Evolutionary conservation across 805 yeast species (phyloP).

Genomic region (Saturnispora gosingensis): DNA sequence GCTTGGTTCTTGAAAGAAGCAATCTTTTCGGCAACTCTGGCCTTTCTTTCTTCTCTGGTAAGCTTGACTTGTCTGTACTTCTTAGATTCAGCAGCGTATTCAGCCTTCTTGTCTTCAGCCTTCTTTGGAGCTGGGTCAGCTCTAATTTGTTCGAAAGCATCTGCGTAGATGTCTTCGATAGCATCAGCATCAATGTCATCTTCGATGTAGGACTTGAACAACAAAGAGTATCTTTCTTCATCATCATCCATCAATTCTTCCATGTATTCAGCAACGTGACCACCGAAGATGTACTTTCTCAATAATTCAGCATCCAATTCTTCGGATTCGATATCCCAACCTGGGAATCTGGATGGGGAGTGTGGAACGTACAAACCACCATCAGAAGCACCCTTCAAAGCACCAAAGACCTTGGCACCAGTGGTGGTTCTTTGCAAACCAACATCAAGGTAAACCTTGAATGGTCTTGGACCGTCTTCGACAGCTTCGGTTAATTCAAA

Average conservation of each 20-base stretch:
- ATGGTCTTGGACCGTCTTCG: constrained; percentile 99
- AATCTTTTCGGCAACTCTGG: constrained; percentile 85
- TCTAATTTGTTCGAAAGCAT: constrained; percentile 94
- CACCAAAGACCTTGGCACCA: constrained; percentile 99
- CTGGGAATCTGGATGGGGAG: constrained; percentile 99
- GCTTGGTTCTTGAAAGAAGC: constrained; percentile 66
- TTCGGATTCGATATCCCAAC: constrained; percentile 98
- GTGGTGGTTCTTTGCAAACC: constrained; percentile 99
- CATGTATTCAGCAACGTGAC: constrained; percentile 99
- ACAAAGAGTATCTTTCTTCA: constrained; percentile 97
- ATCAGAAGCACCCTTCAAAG: constrained; percentile 99
- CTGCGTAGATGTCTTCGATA: constrained; percentile 88
- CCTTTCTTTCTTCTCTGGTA: constrained; percentile 86
- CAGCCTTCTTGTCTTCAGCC: constrained; percentile 88
- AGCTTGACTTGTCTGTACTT: constrained; percentile 84
- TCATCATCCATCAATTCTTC: constrained; percentile 99
- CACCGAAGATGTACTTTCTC: constrained; percentile 99
- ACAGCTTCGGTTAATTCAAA: constrained; percentile 97
- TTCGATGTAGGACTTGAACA: constrained; percentile 93
- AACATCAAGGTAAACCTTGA: constrained; percentile 98
- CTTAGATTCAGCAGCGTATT: constrained; percentile 94
- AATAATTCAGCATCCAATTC: constrained; percentile 95
- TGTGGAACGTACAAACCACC: constrained; percentile 99
- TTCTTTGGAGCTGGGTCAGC: constrained; percentile 89
- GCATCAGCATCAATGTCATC: constrained; percentile 97